phyloP scores from a whole-genome alignment of 1,284 basidiomycete genomes.

The Leccinum insolens region DNA sequence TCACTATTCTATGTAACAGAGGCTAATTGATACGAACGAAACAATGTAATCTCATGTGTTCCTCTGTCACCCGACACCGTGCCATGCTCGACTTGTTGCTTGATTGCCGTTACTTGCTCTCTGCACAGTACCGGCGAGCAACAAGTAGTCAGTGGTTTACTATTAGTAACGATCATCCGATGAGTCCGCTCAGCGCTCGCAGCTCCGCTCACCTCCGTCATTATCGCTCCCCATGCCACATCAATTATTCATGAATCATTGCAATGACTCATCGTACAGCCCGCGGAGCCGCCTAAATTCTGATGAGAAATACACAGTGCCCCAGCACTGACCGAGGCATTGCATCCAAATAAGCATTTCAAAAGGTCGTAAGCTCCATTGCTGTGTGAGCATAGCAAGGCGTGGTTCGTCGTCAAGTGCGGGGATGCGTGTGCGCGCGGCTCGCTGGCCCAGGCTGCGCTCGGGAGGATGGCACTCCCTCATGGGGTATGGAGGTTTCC shows the following conservation, averaged over 20 bases:
- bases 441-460: background rate
- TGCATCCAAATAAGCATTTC: no score
- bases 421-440: background rate
- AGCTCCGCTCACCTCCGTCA: background rate
- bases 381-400: background rate
- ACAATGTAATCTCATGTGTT: background rate
- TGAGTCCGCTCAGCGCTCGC: background rate
- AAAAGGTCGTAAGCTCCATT: background rate
- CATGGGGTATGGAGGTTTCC: background rate
- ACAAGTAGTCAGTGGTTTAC: no score
- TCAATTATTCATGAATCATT: background rate
- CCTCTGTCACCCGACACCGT: no score
- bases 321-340: background rate
- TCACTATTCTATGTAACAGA: background rate
- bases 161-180: no score
- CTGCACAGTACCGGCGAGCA: no score
- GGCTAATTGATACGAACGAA: background rate
- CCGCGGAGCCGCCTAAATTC: no score
- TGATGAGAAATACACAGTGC: background rate
- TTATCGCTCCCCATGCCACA: background rate
- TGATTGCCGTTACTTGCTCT: no score
- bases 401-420: background rate
- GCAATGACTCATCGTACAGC: background rate
- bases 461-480: background rate
- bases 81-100: no score